These are phyloP conservation scores for Coffea eugenioides DNA, from an alignment of 257 asterid genomes.

Conservation along the genomic window DNA sequence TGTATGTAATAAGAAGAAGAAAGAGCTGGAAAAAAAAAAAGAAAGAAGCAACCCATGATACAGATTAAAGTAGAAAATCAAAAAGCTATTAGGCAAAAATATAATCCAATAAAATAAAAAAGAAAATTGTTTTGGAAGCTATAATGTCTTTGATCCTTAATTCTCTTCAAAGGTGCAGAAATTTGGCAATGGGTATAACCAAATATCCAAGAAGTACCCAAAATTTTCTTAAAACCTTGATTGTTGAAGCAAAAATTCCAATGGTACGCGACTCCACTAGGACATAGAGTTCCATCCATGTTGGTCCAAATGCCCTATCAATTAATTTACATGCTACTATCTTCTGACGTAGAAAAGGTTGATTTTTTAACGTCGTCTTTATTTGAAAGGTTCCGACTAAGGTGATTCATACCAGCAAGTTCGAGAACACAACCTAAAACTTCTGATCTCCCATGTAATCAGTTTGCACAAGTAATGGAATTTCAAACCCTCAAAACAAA, in stretches of 20 bases:
- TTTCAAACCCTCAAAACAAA: background rate
- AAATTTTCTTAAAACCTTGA: too few relatives aligned
- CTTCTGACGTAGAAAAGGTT: background rate
- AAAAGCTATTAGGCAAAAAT: background rate
- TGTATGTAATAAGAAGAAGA: too few relatives aligned
- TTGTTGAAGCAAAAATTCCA: background rate
- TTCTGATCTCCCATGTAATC: background rate
- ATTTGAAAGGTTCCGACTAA: background rate
- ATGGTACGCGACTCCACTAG: background rate
- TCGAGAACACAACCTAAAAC: conserved; percentile 4
- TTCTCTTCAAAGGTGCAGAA: background rate
- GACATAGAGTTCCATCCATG: background rate
- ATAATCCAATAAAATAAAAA: background rate
- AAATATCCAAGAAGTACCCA: background rate
- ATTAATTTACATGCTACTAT: background rate
- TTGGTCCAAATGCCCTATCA: background rate
- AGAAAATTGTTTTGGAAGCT: background rate
- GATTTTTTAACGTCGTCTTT: background rate
- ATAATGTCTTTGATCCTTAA: background rate
- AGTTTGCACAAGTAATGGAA: background rate
- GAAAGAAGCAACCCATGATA: too few relatives aligned
- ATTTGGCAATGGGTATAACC: background rate
- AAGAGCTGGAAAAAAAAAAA: too few relatives aligned
- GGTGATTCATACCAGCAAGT: background rate
- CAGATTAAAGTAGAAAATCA: too few relatives aligned